Conservation (phyloP, 1,284 basidiomycete species). For the Puccinia hordei region DNA sequence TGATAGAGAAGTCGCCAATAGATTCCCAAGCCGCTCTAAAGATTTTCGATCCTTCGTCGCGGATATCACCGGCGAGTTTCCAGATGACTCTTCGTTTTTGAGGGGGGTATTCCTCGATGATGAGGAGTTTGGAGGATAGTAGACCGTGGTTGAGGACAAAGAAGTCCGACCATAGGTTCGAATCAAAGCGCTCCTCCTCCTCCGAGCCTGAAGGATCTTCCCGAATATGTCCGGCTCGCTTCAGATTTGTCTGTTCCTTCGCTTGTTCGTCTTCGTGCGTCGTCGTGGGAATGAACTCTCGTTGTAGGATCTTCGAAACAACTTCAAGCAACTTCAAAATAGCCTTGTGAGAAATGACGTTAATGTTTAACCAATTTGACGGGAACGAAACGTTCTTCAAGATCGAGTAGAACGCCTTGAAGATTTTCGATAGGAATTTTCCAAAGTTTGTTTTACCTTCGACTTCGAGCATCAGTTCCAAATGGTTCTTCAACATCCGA, state of each 20-base stretch:
- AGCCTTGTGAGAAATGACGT: constrained; percentile 83
- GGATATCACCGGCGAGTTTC: constrained; percentile 90
- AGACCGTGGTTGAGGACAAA: constrained; percentile 81
- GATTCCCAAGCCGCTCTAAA: constrained; percentile 83
- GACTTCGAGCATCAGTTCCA: constrained; percentile 78
- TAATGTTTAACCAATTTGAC: constrained; percentile 86
- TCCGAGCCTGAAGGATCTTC: too few species aligned
- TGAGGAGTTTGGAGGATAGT: constrained; percentile 82
- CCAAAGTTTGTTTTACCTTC: constrained; percentile 80
- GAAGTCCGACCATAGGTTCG: constrained; percentile 76
- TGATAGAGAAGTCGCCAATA: constrained; percentile 63
- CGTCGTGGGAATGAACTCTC: constrained; percentile 72
- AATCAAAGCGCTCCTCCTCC: constrained; percentile 66
- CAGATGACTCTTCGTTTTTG: constrained; percentile 94
- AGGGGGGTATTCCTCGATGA: constrained; percentile 90
- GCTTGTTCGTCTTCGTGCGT: too few species aligned
- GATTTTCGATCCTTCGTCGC: constrained; percentile 86
- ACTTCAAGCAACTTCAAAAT: constrained; percentile 85
- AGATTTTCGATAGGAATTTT: constrained; percentile 72
- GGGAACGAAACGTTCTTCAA: constrained; percentile 87
- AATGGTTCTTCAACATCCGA: constrained; percentile 75
- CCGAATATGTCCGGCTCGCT: constrained; percentile 52
- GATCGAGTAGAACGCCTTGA: constrained; percentile 79
- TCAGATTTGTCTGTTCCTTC: neutral
- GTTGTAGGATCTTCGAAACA: constrained; percentile 73